phyloP scores from a whole-genome alignment of 2,329 filamentous ascomycete genomes.

The Cercospora sojina region DNA sequence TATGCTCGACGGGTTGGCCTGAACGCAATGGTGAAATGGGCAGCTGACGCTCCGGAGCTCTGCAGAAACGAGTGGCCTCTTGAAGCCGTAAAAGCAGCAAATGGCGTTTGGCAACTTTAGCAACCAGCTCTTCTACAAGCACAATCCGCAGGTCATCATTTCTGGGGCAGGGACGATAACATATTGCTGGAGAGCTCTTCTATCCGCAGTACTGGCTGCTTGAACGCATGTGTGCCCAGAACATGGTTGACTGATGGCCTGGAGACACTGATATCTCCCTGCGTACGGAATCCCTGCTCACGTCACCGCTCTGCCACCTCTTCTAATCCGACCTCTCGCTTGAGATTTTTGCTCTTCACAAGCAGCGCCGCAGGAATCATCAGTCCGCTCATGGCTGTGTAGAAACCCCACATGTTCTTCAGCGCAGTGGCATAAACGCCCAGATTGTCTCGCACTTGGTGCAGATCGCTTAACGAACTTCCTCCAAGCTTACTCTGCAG shows the following conservation, averaged over 20 bases:
- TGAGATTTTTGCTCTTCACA: constrained; percentile 9
- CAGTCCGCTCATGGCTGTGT: constrained; percentile 24
- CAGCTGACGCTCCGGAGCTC: background rate
- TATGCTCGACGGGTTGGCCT: background rate
- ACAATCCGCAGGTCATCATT: background rate
- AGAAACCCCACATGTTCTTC: constrained; percentile 51
- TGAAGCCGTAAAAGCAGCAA: background rate
- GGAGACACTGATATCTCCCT: background rate
- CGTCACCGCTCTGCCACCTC: background rate
- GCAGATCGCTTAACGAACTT: constrained; percentile 44
- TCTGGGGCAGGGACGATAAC: background rate
- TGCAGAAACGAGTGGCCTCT: background rate
- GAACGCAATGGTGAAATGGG: background rate
- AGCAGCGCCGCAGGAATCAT: constrained; percentile 8
- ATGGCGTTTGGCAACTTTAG: background rate
- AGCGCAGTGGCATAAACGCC: constrained; percentile 50
- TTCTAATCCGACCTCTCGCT: background rate
- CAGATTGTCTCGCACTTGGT: constrained; percentile 44
- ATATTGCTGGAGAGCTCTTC: background rate
- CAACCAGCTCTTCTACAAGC: background rate
- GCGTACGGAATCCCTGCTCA: background rate
- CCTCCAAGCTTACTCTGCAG: constrained; percentile 40
- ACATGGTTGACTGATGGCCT: background rate
- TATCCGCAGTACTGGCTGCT: background rate
- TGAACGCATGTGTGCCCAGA: no score